phyloP scores from a whole-genome alignment of 139 green algal genomes.

The Haematococcus lacustris region DNA sequence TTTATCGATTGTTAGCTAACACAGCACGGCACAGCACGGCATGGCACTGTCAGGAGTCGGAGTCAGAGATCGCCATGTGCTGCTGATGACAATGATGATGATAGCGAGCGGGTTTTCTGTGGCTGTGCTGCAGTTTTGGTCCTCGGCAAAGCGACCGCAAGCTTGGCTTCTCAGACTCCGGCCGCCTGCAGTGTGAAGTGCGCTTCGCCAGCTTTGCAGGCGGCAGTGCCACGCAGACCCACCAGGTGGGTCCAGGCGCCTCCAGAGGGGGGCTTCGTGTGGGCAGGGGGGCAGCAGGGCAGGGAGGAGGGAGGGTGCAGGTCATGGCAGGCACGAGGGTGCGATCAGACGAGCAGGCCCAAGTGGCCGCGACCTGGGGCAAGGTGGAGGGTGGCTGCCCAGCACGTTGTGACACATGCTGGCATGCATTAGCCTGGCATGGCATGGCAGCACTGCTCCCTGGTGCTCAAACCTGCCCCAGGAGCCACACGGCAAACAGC shows the following conservation, averaged over 20 bases:
- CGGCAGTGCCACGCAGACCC: background rate
- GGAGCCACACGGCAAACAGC: no score
- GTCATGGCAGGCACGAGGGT: background rate
- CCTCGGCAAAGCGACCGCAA: slow-evolving; percentile 50
- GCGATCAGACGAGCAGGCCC: background rate
- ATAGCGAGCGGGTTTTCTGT: no score
- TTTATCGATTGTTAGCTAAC: no score
- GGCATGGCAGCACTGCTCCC: no score
- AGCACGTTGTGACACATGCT: no score
- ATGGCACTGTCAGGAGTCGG: no score
- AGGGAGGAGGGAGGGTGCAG: background rate
- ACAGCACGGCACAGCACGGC: no score
- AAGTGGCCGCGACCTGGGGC: background rate
- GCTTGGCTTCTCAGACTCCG: slow-evolving; percentile 45
- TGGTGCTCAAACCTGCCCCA: no score
- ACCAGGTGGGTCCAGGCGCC: background rate
- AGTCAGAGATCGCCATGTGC: no score
- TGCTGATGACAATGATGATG: no score
- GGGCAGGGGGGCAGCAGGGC: background rate
- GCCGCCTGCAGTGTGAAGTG: slow-evolving; percentile 55
- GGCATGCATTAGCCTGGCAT: no score
- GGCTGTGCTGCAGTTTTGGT: slow-evolving; percentile 70
- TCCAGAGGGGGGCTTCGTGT: background rate
- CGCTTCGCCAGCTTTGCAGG: slow-evolving; percentile 53
- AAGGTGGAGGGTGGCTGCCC: no score